phyloP scores from a whole-genome alignment of 495 filamentous ascomycete genomes.

The Collariella sp. region DNA sequence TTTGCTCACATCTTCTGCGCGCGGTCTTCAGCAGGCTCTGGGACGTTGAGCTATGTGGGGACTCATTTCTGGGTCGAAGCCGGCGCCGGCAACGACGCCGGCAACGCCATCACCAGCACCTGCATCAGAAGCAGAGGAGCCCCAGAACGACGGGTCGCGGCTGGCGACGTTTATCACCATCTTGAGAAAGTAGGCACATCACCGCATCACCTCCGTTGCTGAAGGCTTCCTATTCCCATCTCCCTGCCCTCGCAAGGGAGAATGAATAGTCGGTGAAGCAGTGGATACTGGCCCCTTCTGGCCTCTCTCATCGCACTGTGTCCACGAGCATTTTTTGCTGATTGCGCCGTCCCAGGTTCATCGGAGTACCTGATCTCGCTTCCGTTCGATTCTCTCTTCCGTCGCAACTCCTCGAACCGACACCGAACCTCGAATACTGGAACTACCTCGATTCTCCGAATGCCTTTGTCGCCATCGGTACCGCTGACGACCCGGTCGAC shows the following conservation, averaged over 20 bases:
- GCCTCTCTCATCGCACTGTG: background rate
- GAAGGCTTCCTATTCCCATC: background rate
- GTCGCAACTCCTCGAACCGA: constrained; percentile 89
- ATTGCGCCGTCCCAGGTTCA: constrained; percentile 54
- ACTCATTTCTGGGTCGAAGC: constrained; percentile 5
- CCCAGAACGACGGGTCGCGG: constrained; percentile 72
- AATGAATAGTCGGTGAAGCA: background rate
- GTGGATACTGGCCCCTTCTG: background rate
- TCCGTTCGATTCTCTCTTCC: constrained; percentile 92
- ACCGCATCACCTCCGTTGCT: background rate
- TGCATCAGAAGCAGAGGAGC: constrained; percentile 39
- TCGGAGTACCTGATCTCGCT: constrained; percentile 91
- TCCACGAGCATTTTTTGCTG: background rate
- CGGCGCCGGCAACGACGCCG: no score
- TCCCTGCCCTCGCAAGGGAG: background rate
- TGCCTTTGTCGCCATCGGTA: constrained; percentile 91
- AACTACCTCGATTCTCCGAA: constrained; percentile 94
- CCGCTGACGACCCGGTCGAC: constrained; percentile 80
- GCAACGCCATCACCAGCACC: constrained; percentile 9
- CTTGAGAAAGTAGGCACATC: constrained; percentile 59
- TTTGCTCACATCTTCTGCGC: background rate
- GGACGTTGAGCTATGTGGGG: constrained; percentile 5
- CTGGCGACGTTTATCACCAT: constrained; percentile 76
- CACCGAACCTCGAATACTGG: constrained; percentile 97
- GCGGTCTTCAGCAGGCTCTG: background rate